Evolutionary conservation across 768 basidiomycete genomes (phyloP), one percentile per base, ranked within the genome.

Genomic region (Lepiota brunneoincarnata): DNA sequence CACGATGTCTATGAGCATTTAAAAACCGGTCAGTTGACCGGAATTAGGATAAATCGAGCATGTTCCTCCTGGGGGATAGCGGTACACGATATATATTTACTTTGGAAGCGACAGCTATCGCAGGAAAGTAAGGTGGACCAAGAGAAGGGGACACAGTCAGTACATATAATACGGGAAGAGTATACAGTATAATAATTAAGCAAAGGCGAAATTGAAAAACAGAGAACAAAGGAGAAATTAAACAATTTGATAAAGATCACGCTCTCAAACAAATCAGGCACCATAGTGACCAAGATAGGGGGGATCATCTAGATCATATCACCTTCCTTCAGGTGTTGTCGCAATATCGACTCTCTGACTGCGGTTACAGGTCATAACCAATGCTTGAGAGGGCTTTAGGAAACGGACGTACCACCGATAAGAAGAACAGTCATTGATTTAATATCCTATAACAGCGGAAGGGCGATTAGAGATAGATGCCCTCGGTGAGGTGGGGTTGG

Each of bases 261-360:
- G 34, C 24, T 31, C 55, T 7, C 21, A 31, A 31, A 31, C 11
- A 9, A 31, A 31, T 10, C 31, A 2, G 7, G 31, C 11, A 31
- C 31, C 31, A 31, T 10, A n/a, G n/a, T n/a, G 31, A 31, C 31
- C 31, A 28, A 3, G 26, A 3, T 28, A 7, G 3, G 7, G 7
- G 7, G 31, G 21, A 35, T 42, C 9, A 48, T 54, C 57, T 41
- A 68, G 23, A 68, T 44, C 59, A 68, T 64, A 40, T 67, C 67
- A 12, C 66, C 68, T n/a, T 70, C 64, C 45, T 70, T 68, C 20
- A 77, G 63, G 43, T 72, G 67, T 55, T 72, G 69, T 7, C 72
- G 72, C 11, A 76, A 57, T 38, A 77, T 75, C 7, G 72, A 67
- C 47, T 77, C 76, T 40, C 72, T 72, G 15, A 76, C 72, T 54